These are phyloP conservation scores for Debaryomyces subglobosus DNA, from an alignment of 1,139 yeast species.

Conservation along the genomic window DNA sequence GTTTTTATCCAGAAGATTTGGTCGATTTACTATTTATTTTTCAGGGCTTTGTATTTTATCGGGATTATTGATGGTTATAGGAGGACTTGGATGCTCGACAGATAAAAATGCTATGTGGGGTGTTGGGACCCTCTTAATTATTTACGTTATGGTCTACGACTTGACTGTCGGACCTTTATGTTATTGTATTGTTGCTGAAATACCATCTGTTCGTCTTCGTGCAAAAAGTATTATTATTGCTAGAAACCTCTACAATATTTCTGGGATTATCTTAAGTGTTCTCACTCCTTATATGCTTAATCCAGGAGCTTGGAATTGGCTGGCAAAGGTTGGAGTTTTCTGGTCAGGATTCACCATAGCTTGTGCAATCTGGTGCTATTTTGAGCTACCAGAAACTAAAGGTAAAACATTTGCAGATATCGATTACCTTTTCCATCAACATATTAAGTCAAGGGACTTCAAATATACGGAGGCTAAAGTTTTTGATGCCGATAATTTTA, in stretches of 20 bases:
- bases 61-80: conserved; percentile 45
- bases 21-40: conserved; percentile 53
- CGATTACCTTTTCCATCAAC: conserved; percentile 51
- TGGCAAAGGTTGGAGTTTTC: conserved; percentile 61
- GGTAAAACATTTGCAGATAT: conserved; percentile 62
- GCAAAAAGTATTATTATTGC: conserved; percentile 60
- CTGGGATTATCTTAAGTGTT: conserved; percentile 46
- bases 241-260: conserved; percentile 49
- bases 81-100: conserved; percentile 29
- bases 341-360: conserved; percentile 53
- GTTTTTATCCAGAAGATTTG: conserved; percentile 49
- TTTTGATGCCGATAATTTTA: conserved; percentile 34
- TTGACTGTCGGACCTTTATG: conserved; percentile 60
- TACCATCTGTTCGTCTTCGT: conserved; percentile 58
- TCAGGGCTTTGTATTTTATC: conserved; percentile 43
- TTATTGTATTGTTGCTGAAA: conserved; percentile 59
- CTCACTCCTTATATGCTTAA: conserved; percentile 63
- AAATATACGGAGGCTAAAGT: conserved; percentile 32
- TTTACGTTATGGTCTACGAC: conserved; percentile 54
- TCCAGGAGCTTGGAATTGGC: conserved; percentile 58
- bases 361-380: conserved; percentile 48
- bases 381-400: conserved; percentile 62
- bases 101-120: conserved; percentile 43
- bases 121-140: conserved; percentile 48
- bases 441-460: conserved; percentile 48